phyloP scores from a whole-genome alignment of 2,329 filamentous ascomycete genomes.

The Pseudonectria buxi region DNA sequence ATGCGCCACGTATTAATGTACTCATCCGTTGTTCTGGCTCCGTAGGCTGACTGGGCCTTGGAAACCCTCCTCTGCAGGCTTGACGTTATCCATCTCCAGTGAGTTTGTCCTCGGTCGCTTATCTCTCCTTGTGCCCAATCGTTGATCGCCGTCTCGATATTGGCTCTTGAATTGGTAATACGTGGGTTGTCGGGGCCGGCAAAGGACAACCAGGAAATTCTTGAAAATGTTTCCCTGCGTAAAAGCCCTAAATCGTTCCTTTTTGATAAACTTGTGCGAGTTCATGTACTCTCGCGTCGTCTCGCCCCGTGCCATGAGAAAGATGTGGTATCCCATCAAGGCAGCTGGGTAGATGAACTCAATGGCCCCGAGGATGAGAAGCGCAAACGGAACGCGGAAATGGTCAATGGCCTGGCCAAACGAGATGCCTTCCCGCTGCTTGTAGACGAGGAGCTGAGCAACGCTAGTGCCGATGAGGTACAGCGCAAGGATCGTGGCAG shows the following conservation, averaged over 20 bases:
- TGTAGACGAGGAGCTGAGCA: conserved; percentile 73
- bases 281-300: conserved; percentile 96
- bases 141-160: conserved; percentile 76
- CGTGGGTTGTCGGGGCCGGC: conserved; percentile 75
- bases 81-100: conserved; percentile 68
- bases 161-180: conserved; percentile 80
- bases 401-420: conserved; percentile 63
- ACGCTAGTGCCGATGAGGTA: conserved; percentile 73
- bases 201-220: conserved; percentile 78
- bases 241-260: conserved; percentile 86
- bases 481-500: conserved; percentile 67
- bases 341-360: conserved; percentile 74
- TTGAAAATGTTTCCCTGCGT: conserved; percentile 66
- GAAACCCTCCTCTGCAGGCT: conserved; percentile 39
- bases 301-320: conserved; percentile 83
- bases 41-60: conserved; percentile 47
- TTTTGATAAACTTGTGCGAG: conserved; percentile 88
- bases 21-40: conserved; percentile 22
- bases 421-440: conserved; percentile 52
- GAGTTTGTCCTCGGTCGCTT: conserved; percentile 40
- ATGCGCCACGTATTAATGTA: conserved; percentile 7
- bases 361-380: conserved; percentile 77
- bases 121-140: conserved; percentile 53
- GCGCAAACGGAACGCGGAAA: conserved; percentile 76
- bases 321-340: conserved; percentile 82